Base-by-base conservation (phyloP, 1,284 basidiomycete species). In the Apiotrichum sp. region DNA sequence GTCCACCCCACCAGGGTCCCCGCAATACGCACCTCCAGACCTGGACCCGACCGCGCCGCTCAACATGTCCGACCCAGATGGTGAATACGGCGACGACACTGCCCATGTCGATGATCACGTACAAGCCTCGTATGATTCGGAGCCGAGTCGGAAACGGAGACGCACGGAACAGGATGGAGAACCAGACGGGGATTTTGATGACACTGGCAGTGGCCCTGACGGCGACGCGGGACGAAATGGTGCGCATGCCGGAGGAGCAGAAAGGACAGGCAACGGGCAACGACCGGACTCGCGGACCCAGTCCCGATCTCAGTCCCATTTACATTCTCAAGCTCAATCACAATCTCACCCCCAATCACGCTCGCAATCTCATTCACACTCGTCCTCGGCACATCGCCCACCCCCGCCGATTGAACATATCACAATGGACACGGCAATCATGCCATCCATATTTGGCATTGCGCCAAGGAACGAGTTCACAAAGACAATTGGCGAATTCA, bases 391-490 rank as follows among this genome's bases (percentile, higher is more conserved):
- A 14, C 35, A 10, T 11, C 35, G 11, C 33, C 38, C 52, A 34
- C 55, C 29, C 39, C 52, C 11, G 13, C 47, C 29, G 32, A 33
- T 35, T 16, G 46, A 39, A 14, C 41, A 44, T 5, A 22, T 48
- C 35, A 48, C 47, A 10, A 38, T 48, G 35, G 47, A 48, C 9
- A 48, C 47, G 22, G 57, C 47, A 11, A 67, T 95, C 34, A 89
- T 89, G 29, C 82, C 91, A 22, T 91, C 88, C 22, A 90, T 97
- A 65, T 86, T 98, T 45, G 90, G 89, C 55, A 85, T 93, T 49
- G 89, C 93, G 67, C 93, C 95, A 3, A 78, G 93, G 41, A 93
- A 98, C 76, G 93, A 97, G 71, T 93, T 98, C 71, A 91, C 93
- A 59, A 83, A 83, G 67, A 86, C 89, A 65, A 82, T 98, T 47